A percentile compares a stretch with the other conserved stretches of the same genome.
Conservation (phyloP, 2,329 filamentous ascomycete species). For the Mycocentrospora acerina region DNA sequence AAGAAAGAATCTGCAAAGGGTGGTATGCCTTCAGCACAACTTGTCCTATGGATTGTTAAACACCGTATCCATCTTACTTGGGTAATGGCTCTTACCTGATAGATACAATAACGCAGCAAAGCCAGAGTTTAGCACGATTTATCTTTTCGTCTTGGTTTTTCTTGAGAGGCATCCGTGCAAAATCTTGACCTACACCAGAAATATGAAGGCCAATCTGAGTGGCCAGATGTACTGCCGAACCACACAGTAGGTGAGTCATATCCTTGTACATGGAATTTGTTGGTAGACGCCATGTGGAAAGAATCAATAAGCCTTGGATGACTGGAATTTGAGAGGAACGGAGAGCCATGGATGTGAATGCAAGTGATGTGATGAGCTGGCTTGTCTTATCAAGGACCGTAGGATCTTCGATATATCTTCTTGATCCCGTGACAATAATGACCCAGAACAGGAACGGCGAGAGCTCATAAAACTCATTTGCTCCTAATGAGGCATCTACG, state of each 20-base stretch:
- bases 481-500: constrained; percentile 28
- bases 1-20: constrained; percentile 39
- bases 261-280: constrained; percentile 47
- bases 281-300: constrained; percentile 46
- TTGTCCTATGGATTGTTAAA: constrained; percentile 27
- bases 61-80: background rate
- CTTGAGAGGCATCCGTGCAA: constrained; percentile 40
- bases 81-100: constrained; percentile 27
- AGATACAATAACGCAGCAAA: constrained; percentile 40
- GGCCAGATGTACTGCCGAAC: constrained; percentile 44
- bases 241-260: constrained; percentile 43
- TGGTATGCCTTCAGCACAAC: constrained; percentile 37
- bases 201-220: constrained; percentile 46
- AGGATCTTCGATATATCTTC: constrained; percentile 41
- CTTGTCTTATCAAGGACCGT: constrained; percentile 36
- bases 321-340: constrained; percentile 41
- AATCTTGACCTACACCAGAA: constrained; percentile 43
- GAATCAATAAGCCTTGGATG: constrained; percentile 43
- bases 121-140: constrained; percentile 40
- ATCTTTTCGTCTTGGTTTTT: constrained; percentile 39
- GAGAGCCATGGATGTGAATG: constrained; percentile 41
- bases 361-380: constrained; percentile 39
- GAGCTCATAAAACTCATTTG: constrained; percentile 38
- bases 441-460: constrained; percentile 45
- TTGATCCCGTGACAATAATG: constrained; percentile 43